Percentiles rank a stretch among this genome's conserved stretches.
These are phyloP conservation scores for Colletotrichum salicis DNA, from an alignment of 2,329 filamentous ascomycete genomes.

Conservation along the genomic window DNA sequence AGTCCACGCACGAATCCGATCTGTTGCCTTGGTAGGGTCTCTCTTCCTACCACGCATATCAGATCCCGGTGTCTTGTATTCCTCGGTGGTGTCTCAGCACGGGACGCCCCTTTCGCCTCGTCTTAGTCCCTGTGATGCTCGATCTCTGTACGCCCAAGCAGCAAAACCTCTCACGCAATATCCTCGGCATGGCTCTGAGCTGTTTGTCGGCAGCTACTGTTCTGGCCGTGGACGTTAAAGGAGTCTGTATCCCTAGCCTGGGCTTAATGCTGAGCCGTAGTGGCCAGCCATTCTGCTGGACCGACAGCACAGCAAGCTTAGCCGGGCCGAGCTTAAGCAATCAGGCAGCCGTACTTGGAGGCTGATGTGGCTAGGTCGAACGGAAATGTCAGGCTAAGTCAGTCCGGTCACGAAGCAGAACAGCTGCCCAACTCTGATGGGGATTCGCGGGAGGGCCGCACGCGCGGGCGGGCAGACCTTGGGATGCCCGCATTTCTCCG, in stretches of 20 bases:
- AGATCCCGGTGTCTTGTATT: neutral
- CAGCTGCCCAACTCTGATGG: conserved; percentile 24
- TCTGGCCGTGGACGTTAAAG: neutral
- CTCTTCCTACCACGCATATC: neutral
- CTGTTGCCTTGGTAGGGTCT: neutral
- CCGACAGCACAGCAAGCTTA: neutral
- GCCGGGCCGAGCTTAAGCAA: conserved; percentile 21
- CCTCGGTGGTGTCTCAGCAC: conserved; percentile 20
- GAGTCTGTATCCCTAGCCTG: neutral
- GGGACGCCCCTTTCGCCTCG: conserved; percentile 20
- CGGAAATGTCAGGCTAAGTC: conserved; percentile 5
- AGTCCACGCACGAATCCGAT: neutral
- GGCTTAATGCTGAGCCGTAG: neutral
- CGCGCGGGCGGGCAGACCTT: conserved; percentile 22
- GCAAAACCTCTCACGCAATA: neutral
- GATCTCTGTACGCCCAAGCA: conserved; percentile 11
- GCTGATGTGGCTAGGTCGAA: conserved; percentile 1
- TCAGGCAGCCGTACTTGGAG: neutral
- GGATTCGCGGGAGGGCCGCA: conserved; percentile 13
- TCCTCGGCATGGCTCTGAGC: neutral
- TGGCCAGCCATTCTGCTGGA: neutral
- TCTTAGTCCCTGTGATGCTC: conserved; percentile 1
- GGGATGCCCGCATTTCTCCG: conserved; percentile 9
- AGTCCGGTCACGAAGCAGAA: conserved; percentile 18
- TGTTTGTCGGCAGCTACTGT: neutral